Evolutionary conservation across 768 basidiomycete genomes (phyloP).

Genomic region (Leccinum uliginosum): DNA sequence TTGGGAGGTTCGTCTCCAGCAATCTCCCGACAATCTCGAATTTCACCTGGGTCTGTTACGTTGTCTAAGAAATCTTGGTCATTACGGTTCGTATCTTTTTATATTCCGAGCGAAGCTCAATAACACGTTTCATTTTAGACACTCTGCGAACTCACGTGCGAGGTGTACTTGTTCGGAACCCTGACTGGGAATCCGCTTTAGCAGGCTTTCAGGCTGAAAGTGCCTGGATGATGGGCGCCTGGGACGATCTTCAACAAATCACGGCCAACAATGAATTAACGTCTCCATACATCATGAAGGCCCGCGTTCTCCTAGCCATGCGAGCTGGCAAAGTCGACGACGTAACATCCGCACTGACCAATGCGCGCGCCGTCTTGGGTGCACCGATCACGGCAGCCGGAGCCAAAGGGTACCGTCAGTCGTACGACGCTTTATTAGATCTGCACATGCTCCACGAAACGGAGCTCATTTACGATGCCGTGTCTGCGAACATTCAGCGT

Average conservation of each 20-base stretch:
- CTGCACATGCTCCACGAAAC: constrained; percentile 87
- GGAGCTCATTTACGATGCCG: constrained; percentile 54
- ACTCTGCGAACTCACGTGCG: constrained; percentile 91
- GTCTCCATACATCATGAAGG: constrained; percentile 67
- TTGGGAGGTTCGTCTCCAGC: constrained; percentile 94
- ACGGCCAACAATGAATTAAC: constrained; percentile 46
- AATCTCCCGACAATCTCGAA: constrained; percentile 82
- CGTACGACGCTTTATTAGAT: constrained; percentile 82
- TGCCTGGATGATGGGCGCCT: constrained; percentile 94
- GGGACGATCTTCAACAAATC: constrained; percentile 72
- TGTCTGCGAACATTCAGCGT: constrained; percentile 36
- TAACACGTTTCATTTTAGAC: constrained; percentile 44
- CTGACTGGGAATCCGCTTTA: constrained; percentile 75
- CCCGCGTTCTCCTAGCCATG: constrained; percentile 77
- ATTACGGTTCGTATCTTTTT: constrained; percentile 72
- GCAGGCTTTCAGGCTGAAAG: constrained; percentile 88
- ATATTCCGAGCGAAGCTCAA: background rate
- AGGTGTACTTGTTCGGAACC: constrained; percentile 81
- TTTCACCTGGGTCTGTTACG: constrained; percentile 87
- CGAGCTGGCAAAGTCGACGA: constrained; percentile 45
- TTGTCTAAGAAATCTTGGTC: constrained; percentile 90
- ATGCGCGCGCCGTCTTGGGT: constrained; percentile 72
- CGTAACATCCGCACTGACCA: constrained; percentile 49
- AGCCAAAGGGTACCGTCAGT: constrained; percentile 73
- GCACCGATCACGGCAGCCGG: constrained; percentile 79